Base-by-base conservation (phyloP, 164 flowering plant genomes). In the grape (Vitis vinifera) region DNA sequence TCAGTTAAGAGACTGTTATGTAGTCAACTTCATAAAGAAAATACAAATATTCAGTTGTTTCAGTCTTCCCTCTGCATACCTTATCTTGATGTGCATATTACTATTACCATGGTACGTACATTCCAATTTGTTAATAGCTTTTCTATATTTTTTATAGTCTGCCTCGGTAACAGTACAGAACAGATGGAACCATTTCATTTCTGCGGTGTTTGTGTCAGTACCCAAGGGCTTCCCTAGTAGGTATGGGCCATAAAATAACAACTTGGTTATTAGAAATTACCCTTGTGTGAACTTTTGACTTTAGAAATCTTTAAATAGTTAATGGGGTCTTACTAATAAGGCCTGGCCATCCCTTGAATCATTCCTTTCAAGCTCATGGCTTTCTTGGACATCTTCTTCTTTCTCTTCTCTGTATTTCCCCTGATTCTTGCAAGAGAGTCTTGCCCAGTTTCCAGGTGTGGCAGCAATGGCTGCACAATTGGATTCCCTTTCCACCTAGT, bases 401-500 rank as follows among this genome's bases (percentile, higher is more conserved):
- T 68, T 51, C 37, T 17, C 55, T 11, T 62, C 61, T 23, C 68
- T 62, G 11, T 70, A 27, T 27, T 37, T 37, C 44, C 44, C 44
- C 44, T 59, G 12, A 14, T 65, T 14, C n/a, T 23, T 30, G 2
- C 19, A 6, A 48, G 10, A 10, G 59, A 67, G 59, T 8, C 52
- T 48, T 70, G 70, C 57, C 68, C 64, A 8, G 53, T 44, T 10
- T 10, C 60, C 55, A 17, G 49, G 47, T 70, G 78, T 16, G n/a
- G 31, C 31, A 10, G 12, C 3, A 15, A 15, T 7, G 66, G 59
- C 27, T 62, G 66, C 14, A 0, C 4, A 1, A 59, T 76, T 30
- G 75, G 78, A 10, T 80, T 81, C 68, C 83, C 83, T 8, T 79
- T 79, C 73, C 63, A 55, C 13, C 14, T 75, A 30, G 17, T 62